Evolutionary conservation across 202 grass and related monocot genomes (phyloP).

Genomic region (Cymbopogon flexuosus): DNA sequence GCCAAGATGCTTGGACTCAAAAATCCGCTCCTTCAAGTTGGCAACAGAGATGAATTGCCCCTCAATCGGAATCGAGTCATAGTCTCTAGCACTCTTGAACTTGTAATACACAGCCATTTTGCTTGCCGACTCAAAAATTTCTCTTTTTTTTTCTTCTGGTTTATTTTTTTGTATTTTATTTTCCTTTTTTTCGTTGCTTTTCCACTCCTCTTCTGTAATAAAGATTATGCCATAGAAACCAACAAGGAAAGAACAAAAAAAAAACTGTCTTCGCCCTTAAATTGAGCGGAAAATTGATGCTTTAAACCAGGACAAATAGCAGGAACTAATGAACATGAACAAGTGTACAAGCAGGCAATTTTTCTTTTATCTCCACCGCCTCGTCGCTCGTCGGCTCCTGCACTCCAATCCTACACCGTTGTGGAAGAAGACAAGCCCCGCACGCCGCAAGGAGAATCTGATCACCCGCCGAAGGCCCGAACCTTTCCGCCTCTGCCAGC

Average conservation of each 20-base stretch:
- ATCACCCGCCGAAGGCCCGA: background rate
- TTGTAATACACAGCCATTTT: conserved; percentile 98
- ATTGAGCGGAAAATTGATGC: conserved; percentile 40
- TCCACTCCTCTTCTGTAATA: conserved; percentile 30
- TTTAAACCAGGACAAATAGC: conserved; percentile 40
- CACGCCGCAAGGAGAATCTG: background rate
- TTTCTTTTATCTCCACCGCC: conserved; percentile 8
- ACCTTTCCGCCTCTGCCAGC: background rate
- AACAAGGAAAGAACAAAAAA: conserved; percentile 6
- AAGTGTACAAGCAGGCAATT: conserved; percentile 40
- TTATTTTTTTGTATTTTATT: conserved; percentile 23
- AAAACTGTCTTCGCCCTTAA: conserved; percentile 40
- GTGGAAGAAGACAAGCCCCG: background rate
- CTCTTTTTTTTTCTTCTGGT: conserved; percentile 26
- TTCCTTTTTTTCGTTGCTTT: background rate
- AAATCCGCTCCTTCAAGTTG: conserved; percentile 94
- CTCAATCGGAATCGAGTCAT: conserved; percentile 91
- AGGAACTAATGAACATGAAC: conserved; percentile 38
- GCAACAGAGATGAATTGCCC: conserved; percentile 94
- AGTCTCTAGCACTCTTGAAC: conserved; percentile 98
- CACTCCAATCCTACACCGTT: conserved; percentile 19
- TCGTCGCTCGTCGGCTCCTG: background rate
- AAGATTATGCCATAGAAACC: conserved; percentile 31
- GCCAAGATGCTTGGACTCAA: conserved; percentile 91
- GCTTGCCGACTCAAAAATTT: conserved; percentile 18